Base-by-base conservation (phyloP, 73 alveolate genomes). In the Symbiodinium natans region DNA sequence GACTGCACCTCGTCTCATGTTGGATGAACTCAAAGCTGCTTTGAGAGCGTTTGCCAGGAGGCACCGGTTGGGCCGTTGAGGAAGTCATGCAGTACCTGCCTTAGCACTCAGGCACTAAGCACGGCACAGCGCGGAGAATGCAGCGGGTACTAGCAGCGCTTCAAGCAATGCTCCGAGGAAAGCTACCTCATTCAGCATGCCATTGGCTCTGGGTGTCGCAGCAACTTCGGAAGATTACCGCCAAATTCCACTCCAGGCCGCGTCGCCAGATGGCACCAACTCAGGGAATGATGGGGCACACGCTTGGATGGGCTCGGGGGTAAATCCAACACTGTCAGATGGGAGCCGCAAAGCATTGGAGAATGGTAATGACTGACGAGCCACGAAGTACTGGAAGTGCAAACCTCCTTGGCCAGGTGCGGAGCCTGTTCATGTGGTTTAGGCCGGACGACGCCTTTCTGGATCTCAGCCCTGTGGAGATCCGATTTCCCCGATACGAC, bases 401-500 rank as follows among this genome's bases (percentile, higher is more conserved):
- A 46, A 13, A 13, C 59, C 13, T 46, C 59, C 1, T 63, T 63
- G 31, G 59, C 59, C 80, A 63, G 80, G 80, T 63, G 80, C 29
- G 27, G 80, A 63, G 80, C 80, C 80, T 63, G 17, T 63, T 63
- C 80, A n/a, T 63, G 80, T 63, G 80, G 80, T 63, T 31, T 31
- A 36, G 1, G 40, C 80, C 80, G 2, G 80, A 63, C 80, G 80
- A 63, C 40, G 27, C 80, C 80, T 63, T 63, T 29, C 80, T 63
- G 38, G 80, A 63, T 11, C 36, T 63, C 36, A 63, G 33, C 36
- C 80, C 80, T 17, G 38, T 23, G 19, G 80, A 63, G 36, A 11
- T 63, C 11, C 80, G 80, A 31, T 63, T 63, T 29, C 80, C 80
- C 15, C 80, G 80, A 17, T 63, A 63, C 40, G 36, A 63, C 80